Conservation (phyloP, 2,329 filamentous ascomycete species). For the Hirsutella rhossiliensis region DNA sequence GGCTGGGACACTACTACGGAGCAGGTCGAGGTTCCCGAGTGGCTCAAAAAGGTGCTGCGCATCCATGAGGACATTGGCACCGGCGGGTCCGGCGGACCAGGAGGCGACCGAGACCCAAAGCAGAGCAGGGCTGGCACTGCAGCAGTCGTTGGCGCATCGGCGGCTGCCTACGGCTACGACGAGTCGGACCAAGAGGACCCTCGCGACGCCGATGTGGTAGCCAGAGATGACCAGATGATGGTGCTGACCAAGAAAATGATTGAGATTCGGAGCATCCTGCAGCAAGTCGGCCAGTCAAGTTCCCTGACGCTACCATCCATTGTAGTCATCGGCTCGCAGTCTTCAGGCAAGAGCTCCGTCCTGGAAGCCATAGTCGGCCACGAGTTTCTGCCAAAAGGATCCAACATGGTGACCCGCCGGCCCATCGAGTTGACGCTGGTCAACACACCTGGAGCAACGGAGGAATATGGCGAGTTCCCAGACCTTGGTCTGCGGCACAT, state of each 20-base stretch:
- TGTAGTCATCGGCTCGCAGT: conserved; percentile 98
- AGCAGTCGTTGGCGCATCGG: conserved; percentile 58
- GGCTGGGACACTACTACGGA: conserved; percentile 82
- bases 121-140: conserved; percentile 48
- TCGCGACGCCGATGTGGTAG: conserved; percentile 50
- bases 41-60: conserved; percentile 64
- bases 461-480: conserved; percentile 94
- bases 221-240: conserved; percentile 98
- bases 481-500: conserved; percentile 82
- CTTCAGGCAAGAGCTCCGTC: conserved; percentile 95
- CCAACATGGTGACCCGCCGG: conserved; percentile 93
- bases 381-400: conserved; percentile 94
- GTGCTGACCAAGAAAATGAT: conserved; percentile 99
- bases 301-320: conserved; percentile 86
- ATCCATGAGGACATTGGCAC: conserved; percentile 47
- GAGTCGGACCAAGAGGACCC: conserved; percentile 53
- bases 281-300: conserved; percentile 84
- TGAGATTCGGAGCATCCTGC: conserved; percentile 85
- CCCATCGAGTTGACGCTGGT: conserved; percentile 94
- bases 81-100: conserved; percentile 33
- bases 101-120: conserved; percentile 39
- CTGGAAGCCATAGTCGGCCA: conserved; percentile 95
- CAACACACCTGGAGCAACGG: conserved; percentile 77
- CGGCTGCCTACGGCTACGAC: conserved; percentile 68
- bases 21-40: conserved; percentile 56